phyloP scores from a whole-genome alignment of 352 stramenopile species.

The Achlya hypogyna region DNA sequence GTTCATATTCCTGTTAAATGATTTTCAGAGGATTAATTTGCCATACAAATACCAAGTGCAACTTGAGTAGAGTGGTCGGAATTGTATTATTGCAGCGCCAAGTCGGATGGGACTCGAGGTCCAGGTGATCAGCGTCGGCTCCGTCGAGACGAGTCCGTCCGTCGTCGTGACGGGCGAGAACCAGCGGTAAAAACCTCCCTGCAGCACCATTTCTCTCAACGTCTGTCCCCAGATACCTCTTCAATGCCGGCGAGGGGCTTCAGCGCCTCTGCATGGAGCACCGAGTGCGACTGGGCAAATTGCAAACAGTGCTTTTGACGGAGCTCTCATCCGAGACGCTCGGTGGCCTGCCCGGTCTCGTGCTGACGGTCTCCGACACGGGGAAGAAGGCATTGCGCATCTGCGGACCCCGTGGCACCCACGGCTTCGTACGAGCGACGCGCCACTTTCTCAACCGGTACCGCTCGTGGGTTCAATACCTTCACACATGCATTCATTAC shows the following conservation, averaged over 20 bases:
- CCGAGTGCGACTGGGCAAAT: constrained; percentile 75
- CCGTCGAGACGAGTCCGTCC: constrained; percentile 59
- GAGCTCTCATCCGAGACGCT: constrained; percentile 69
- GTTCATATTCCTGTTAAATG: not conserved
- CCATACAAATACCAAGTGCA: constrained; percentile 11
- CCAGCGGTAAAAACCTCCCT: constrained; percentile 29
- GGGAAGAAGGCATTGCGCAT: constrained; percentile 65
- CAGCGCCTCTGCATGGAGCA: constrained; percentile 89
- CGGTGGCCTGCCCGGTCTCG: constrained; percentile 73
- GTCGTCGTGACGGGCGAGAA: constrained; percentile 64
- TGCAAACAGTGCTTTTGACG: constrained; percentile 79
- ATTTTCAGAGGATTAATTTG: not conserved
- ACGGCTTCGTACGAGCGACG: constrained; percentile 64
- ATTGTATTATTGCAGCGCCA: not conserved
- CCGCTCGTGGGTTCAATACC: not conserved
- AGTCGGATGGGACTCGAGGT: constrained; percentile 58
- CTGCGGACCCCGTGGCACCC: constrained; percentile 56
- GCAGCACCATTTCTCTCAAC: not conserved
- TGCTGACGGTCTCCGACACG: constrained; percentile 83
- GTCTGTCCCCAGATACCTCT: constrained; percentile 61
- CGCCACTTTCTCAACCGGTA: constrained; percentile 71
- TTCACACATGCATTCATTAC: too few relatives aligned
- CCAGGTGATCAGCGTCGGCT: constrained; percentile 67
- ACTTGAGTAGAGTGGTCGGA: not conserved
- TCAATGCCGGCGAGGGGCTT: constrained; percentile 85